phyloP scores from a whole-genome alignment of 805 yeast species.

The Candida oleophila region DNA sequence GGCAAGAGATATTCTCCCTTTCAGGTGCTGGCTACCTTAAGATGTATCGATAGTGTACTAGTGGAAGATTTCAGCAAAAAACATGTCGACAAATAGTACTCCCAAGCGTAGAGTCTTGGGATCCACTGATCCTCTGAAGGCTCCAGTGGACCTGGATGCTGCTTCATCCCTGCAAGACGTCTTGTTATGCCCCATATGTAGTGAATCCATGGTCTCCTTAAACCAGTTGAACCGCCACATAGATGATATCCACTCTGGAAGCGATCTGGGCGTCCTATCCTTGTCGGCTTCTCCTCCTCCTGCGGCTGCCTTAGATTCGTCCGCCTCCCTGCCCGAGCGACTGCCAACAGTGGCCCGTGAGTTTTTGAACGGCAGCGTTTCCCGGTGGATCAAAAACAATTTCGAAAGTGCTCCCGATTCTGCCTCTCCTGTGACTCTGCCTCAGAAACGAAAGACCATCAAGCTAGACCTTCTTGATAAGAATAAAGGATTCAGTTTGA shows the following conservation, averaged over 20 bases:
- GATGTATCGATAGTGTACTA: no score
- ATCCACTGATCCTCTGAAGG: conserved; percentile 7
- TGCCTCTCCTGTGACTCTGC: conserved; percentile 3
- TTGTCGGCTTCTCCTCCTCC: not conserved
- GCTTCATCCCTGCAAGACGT: not conserved
- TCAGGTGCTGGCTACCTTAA: no score
- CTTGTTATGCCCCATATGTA: conserved; percentile 67
- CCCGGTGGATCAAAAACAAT: conserved; percentile 43
- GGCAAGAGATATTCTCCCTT: no score
- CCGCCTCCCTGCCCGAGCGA: not conserved
- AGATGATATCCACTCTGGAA: conserved; percentile 61
- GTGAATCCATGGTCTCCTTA: conserved; percentile 53
- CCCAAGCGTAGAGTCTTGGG: conserved; percentile 19
- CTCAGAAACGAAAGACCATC: conserved; percentile 35
- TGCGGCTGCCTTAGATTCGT: not conserved
- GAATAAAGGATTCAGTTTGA: conserved; percentile 31
- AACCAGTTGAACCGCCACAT: conserved; percentile 64
- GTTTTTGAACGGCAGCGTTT: conserved; percentile 34
- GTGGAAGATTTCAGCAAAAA: no score
- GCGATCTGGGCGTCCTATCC: conserved; percentile 10
- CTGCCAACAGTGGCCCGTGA: conserved; percentile 6
- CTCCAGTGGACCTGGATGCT: not conserved
- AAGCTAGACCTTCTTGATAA: conserved; percentile 53
- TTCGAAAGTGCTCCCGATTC: conserved; percentile 25
- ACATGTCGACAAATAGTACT: conserved; percentile 10